These are phyloP conservation scores for Marsdenia floribunda DNA, from an alignment of 257 asterid species.

Conservation along the genomic window DNA sequence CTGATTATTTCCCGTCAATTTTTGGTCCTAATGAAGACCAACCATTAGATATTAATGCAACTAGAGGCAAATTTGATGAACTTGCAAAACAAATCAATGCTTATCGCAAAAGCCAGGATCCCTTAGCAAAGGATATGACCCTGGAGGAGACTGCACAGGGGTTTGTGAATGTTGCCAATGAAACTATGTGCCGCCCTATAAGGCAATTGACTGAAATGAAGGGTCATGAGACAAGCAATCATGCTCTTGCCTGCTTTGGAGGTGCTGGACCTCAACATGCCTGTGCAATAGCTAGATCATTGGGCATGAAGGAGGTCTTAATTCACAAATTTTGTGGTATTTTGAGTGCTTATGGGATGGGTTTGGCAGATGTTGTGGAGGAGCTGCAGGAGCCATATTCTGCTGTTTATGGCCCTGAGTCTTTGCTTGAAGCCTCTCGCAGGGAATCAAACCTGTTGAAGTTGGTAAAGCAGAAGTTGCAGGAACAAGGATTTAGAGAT, in stretches of 20 bases:
- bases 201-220: constrained; percentile 96
- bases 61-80: constrained; percentile 63
- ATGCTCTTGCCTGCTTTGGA: constrained; percentile 95
- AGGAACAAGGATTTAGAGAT: constrained; percentile 66
- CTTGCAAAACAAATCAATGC: constrained; percentile 71
- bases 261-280: constrained; percentile 99
- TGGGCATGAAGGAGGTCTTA: constrained; percentile 93
- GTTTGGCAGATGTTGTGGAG: constrained; percentile 94
- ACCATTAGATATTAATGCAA: constrained; percentile 64
- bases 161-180: constrained; percentile 83
- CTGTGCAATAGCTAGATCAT: constrained; percentile 92
- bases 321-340: constrained; percentile 92
- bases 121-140: constrained; percentile 67
- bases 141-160: constrained; percentile 94
- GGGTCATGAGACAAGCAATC: constrained; percentile 91
- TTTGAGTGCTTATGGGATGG: constrained; percentile 98
- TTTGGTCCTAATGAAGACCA: constrained; percentile 89
- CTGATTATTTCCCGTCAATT: constrained; percentile 85
- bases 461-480: constrained; percentile 60
- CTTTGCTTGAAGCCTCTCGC: constrained; percentile 53
- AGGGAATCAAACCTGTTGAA: constrained; percentile 57
- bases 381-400: constrained; percentile 90
- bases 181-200: constrained; percentile 96
- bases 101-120: constrained; percentile 69
- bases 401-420: constrained; percentile 71